Conservation (phyloP, 176 grass and related monocot species). For the Ensete ventricosum region DNA sequence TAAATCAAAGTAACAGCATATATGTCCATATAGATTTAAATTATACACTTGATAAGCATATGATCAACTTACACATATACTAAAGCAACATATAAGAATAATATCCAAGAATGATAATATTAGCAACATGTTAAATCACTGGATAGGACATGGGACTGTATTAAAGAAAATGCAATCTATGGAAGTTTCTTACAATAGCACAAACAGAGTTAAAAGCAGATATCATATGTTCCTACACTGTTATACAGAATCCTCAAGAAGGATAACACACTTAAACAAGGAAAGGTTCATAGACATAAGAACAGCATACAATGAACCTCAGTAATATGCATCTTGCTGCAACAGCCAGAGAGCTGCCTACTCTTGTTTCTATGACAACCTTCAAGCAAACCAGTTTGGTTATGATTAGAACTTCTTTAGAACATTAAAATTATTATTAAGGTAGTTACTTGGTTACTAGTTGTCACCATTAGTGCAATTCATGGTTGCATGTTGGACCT, state of each 20-base stretch:
- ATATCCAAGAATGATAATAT: too few relatives aligned
- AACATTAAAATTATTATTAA: too few relatives aligned
- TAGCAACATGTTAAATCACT: neutral
- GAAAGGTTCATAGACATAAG: neutral
- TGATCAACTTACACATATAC: neutral
- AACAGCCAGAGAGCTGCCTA: neutral
- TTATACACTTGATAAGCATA: neutral
- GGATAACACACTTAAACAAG: neutral
- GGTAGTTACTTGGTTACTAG: too few relatives aligned
- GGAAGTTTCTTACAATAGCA: neutral
- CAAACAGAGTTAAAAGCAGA: neutral
- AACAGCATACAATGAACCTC: neutral
- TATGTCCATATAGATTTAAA: neutral
- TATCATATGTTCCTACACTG: neutral
- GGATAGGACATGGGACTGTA: neutral
- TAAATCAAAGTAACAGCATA: neutral
- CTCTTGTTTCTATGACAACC: neutral
- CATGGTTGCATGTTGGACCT: too few relatives aligned
- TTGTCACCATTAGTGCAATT: too few relatives aligned
- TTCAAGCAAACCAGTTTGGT: neutral
- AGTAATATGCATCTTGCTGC: neutral
- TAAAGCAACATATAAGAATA: too few relatives aligned
- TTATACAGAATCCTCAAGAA: neutral
- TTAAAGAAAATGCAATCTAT: neutral
- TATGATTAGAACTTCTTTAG: neutral